Base-by-base conservation (phyloP, 306 rosid genomes). In the Pueraria montana region DNA sequence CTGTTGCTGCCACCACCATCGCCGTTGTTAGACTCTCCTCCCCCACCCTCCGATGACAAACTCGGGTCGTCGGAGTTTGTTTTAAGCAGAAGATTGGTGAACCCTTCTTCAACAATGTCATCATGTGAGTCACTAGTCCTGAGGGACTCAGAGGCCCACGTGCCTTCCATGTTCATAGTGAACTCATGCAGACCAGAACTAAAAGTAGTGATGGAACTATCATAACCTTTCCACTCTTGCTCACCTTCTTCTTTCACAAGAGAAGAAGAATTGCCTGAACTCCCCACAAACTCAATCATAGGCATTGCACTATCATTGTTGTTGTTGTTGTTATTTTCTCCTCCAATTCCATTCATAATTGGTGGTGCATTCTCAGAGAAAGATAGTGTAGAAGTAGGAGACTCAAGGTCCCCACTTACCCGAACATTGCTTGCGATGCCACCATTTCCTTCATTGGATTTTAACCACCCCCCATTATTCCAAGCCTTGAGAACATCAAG, bases 381-480 rank as follows among this genome's bases (percentile, higher is more conserved):
- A 79, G 95, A 92, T 23, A 94, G 83, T 1, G 98, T 94, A 21
- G 98, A 96, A 0, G 97, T 91, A 11, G 99, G 98, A 11, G 98
- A 94, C 63, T 94, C 99, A 26, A 91, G 95, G 72, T 90, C 94
- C 7, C 86, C 74, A 3, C 77, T 73, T 21, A 87, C 53, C 27
- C 79, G 61, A 30, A 2, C 20, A 1, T 30, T 73, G 14, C 6
- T 11, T 17, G 23, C 84, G 59, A 24, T 12, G 27, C 81, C 67
- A 50, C 76, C 71, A 46, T 71, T 72, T 52, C 87, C 85, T 53
- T 84, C 89, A 13, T 38, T 82, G 1, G 88, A 77, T 73, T 73
- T 86, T 16, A 88, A 49, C 91, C 93, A 87, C 18, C 86, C 88
- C 5, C 87, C 88, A 81, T 86, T 81, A 27, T 65, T 77, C 88